Conservation (phyloP, 768 basidiomycete genomes). For the Tricholoma furcatifolium region DNA sequence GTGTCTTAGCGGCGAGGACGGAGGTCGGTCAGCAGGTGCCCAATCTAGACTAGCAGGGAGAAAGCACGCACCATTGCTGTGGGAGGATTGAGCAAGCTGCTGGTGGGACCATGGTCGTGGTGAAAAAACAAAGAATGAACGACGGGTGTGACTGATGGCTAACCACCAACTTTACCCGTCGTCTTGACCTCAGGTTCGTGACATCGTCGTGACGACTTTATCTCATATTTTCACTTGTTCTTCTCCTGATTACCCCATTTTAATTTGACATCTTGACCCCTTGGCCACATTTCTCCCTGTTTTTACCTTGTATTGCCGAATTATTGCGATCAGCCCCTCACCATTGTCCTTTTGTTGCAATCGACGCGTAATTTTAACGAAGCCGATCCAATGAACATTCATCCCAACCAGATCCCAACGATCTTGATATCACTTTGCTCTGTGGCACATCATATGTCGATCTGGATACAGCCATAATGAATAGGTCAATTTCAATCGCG, state of each 20-base stretch:
- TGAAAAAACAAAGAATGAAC: constrained; percentile 19
- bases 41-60: not conserved
- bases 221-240: constrained; percentile 7
- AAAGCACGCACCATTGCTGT: not conserved
- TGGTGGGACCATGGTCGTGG: constrained; percentile 11
- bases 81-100: not conserved
- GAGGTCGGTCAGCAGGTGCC: not conserved
- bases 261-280: not conserved
- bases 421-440: not conserved
- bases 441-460: no score
- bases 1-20: not conserved
- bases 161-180: constrained; percentile 14
- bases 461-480: no score
- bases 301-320: not conserved
- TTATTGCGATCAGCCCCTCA: not conserved
- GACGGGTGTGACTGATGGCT: constrained; percentile 24
- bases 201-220: constrained; percentile 17
- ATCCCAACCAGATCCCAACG: not conserved
- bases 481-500: no score
- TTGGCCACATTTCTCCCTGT: not conserved
- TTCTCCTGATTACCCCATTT: constrained; percentile 9
- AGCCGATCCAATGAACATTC: not conserved
- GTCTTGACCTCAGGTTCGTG: constrained; percentile 14
- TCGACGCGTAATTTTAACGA: not conserved
- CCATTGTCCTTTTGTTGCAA: not conserved